These are phyloP conservation scores for Dactylellina drechsleri DNA, from an alignment of 2,329 filamentous ascomycete genomes.

Conservation along the genomic window DNA sequence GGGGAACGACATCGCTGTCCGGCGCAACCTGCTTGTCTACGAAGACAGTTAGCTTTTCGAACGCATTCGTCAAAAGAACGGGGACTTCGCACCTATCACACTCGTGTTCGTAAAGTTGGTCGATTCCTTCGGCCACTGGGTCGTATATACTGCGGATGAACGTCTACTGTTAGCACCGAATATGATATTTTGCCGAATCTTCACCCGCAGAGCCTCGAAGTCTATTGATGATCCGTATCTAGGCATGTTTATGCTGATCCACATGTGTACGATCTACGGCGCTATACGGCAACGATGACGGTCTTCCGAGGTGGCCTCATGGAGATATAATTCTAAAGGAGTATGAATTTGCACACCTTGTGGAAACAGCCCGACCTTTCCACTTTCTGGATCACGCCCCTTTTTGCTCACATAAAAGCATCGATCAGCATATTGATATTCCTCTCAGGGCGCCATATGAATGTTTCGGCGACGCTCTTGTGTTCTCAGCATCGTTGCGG, in stretches of 20 bases:
- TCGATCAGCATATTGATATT: constrained; percentile 48
- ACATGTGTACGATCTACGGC: constrained; percentile 9
- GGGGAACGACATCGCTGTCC: constrained; percentile 36
- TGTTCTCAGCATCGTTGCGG: constrained; percentile 2
- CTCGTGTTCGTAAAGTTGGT: constrained; percentile 7
- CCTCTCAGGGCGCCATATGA: constrained; percentile 30
- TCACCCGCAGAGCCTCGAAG: constrained; percentile 49
- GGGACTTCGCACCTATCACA: constrained; percentile 29
- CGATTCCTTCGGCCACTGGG: constrained; percentile 43
- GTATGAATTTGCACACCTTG: constrained; percentile 71
- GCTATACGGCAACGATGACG: constrained; percentile 34
- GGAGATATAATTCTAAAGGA: constrained; percentile 57
- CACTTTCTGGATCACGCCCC: constrained; percentile 77
- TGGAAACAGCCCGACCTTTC: constrained; percentile 80
- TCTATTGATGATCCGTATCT: constrained; percentile 48
- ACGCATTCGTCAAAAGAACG: constrained; percentile 6
- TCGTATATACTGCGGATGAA: constrained; percentile 49
- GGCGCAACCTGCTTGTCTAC: constrained; percentile 40
- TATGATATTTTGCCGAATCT: constrained; percentile 50
- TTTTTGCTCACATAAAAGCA: constrained; percentile 50
- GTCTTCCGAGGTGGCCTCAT: constrained; percentile 5
- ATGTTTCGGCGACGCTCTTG: constrained; percentile 34
- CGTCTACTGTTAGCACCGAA: constrained; percentile 47
- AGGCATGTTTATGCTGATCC: constrained; percentile 29
- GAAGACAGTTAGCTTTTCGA: constrained; percentile 15